Base-by-base conservation (phyloP, 345 rosid genomes). In the Pistacia vera region DNA sequence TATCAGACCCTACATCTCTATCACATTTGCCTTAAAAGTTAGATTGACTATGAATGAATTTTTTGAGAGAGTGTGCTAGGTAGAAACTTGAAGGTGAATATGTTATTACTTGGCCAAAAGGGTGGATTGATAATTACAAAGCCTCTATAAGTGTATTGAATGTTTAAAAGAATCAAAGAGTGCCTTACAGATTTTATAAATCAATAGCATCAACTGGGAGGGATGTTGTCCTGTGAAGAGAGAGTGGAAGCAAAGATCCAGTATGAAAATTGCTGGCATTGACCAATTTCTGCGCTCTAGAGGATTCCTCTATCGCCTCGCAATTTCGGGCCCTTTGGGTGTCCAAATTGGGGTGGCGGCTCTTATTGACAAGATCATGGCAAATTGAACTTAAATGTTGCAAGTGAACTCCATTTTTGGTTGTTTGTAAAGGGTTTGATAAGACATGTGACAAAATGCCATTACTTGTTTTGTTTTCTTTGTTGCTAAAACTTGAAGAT, bases 131-230 rank as follows among this genome's bases (percentile, higher is more conserved):
- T 78, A 66, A 67, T 57, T 52, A 51, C 70, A 82, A 59, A 79
- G 74, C 82, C 79, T 85, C 85, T 80, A 70, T 59, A 63, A 46
- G 63, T 75, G 74, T 49, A 76, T 52, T 30, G 25, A 75, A 70
- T 70, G 78, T 60, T 74, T 73, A 78, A 85, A 85, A 84, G 85
- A 85, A 81, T 81, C 71, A 13, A 78, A 56, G 41, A 62, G 68
- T 61, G 54, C 57, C 79, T 63, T 74, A 57, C 74, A 80, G 7
- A 65, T 61, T 30, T 81, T 82, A 83, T 77, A 81, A 72, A 79
- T 86, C 84, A 82, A 86, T 86, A 63, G 94, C 88, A 80, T 90
- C 97, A 57, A 89, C 91, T 3, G 91, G 95, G 8, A 91, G 89
- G 60, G 98, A 90, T 70, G 86, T 81, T 56, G 97, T 82, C 73